Evolutionary conservation across 108 stramenopile genomes (phyloP).

Genomic region (Nitzschia sp.): DNA sequence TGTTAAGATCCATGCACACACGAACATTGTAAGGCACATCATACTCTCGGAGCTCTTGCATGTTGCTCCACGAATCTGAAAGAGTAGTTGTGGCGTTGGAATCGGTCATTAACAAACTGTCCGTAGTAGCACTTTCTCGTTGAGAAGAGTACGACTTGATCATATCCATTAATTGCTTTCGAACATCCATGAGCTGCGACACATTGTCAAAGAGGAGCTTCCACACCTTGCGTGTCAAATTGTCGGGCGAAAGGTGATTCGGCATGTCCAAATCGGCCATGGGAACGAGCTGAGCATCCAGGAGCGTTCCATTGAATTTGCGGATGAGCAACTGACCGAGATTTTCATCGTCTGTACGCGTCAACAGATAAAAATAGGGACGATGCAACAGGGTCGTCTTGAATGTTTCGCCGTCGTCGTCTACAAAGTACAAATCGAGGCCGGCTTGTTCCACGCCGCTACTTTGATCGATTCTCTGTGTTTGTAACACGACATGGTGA

Average conservation of each 20-base stretch:
- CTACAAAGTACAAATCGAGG: conserved; percentile 91
- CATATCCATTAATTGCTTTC: conserved; percentile 52
- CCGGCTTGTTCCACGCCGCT: conserved; percentile 66
- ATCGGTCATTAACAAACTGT: neutral
- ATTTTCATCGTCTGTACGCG: conserved; percentile 63
- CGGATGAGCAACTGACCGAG: conserved; percentile 66
- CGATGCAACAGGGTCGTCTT: conserved; percentile 85
- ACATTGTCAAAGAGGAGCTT: conserved; percentile 81
- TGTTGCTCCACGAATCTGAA: conserved; percentile 31
- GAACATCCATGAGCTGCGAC: conserved; percentile 73
- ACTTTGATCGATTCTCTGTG: conserved; percentile 36
- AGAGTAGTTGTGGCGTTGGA: neutral
- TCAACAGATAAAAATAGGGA: conserved; percentile 95
- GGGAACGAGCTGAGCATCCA: conserved; percentile 61
- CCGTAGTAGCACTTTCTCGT: conserved; percentile 11
- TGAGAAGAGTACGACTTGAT: conserved; percentile 47
- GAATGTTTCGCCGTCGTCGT: conserved; percentile 71
- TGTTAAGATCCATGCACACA: conserved; percentile 87
- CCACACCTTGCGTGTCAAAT: conserved; percentile 56
- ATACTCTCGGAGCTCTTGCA: conserved; percentile 94
- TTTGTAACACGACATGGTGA: no score
- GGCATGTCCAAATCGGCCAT: conserved; percentile 75
- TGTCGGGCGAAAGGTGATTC: conserved; percentile 66
- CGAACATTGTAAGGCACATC: conserved; percentile 96
- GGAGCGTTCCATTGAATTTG: conserved; percentile 59